A percentile compares a stretch with the other conserved stretches of the same genome.
Conservation (phyloP, 2,329 filamentous ascomycete species). For the Xylaria sp. region DNA sequence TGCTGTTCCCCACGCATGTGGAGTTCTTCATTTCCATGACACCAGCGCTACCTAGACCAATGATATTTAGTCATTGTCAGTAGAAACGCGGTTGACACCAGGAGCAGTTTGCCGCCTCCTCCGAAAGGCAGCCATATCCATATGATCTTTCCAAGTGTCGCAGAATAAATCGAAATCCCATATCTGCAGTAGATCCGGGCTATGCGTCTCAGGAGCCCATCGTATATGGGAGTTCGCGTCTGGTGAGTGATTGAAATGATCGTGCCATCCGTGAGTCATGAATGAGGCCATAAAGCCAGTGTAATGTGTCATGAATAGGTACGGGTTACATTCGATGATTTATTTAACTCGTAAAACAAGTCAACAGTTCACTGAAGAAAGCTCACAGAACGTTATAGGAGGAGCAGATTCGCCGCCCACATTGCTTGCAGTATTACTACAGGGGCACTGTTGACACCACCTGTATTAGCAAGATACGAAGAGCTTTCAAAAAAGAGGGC, state of each 20-base stretch:
- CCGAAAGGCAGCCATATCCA: no score
- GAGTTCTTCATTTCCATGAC: no score
- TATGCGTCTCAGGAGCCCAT: no score
- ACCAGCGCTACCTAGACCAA: no score
- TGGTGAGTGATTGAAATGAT: not conserved
- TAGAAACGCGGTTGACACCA: no score
- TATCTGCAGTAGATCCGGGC: no score
- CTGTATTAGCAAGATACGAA: not conserved
- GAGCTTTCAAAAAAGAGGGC: not conserved
- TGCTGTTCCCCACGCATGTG: no score
- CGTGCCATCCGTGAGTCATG: not conserved
- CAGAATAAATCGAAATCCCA: no score
- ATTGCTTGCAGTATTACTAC: not conserved
- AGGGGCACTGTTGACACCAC: not conserved
- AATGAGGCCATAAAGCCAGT: not conserved
- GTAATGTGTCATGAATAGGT: not conserved
- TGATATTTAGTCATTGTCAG: no score
- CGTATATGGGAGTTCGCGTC: no score
- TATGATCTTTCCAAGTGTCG: no score
- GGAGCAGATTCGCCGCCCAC: not conserved
- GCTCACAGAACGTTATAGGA: not conserved
- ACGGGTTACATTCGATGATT: not conserved
- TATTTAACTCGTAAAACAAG: not conserved
- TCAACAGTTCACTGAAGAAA: not conserved
- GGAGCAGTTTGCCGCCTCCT: no score